phyloP scores from a whole-genome alignment of 805 yeast species.

The Metschnikowia kofuensis region DNA sequence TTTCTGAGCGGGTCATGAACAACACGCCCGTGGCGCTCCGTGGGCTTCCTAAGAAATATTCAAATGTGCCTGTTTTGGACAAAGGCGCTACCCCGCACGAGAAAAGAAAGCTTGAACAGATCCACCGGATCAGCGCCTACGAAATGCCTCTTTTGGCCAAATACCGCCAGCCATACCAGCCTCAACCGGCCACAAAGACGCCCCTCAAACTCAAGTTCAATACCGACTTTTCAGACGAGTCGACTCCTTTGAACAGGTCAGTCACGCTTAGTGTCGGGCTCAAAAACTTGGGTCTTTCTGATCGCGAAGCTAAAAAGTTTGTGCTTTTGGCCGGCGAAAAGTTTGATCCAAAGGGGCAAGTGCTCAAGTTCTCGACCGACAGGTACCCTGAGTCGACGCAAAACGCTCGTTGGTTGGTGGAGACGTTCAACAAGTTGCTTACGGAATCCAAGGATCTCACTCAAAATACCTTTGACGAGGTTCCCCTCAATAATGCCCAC shows the following conservation, averaged over 20 bases:
- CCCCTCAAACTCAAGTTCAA: constrained; percentile 66
- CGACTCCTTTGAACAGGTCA: constrained; percentile 61
- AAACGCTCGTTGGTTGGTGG: constrained; percentile 73
- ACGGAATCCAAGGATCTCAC: constrained; percentile 58
- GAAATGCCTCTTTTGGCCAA: constrained; percentile 84
- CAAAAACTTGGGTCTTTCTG: constrained; percentile 49
- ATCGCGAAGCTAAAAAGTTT: constrained; percentile 64
- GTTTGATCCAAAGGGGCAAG: constrained; percentile 59
- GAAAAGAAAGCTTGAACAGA: constrained; percentile 71
- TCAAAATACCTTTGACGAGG: constrained; percentile 64
- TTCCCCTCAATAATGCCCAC: constrained; percentile 82
- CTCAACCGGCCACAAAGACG: constrained; percentile 38
- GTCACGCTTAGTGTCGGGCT: constrained; percentile 61
- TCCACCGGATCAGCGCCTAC: constrained; percentile 82
- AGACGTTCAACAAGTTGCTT: constrained; percentile 58
- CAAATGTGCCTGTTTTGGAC: constrained; percentile 34
- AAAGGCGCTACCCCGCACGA: constrained; percentile 38
- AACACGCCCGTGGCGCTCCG: constrained; percentile 35
- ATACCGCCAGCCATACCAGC: constrained; percentile 65
- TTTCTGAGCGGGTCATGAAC: constrained; percentile 41
- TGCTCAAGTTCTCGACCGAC: constrained; percentile 61
- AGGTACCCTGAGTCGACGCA: constrained; percentile 77
- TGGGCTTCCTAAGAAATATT: constrained; percentile 37
- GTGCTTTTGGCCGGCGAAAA: constrained; percentile 76
- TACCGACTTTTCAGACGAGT: constrained; percentile 72